A percentile compares a stretch with the other conserved stretches of the same genome.
These are phyloP conservation scores for Penicillium sp. DNA, from an alignment of 2,329 filamentous ascomycete species.

Conservation along the genomic window DNA sequence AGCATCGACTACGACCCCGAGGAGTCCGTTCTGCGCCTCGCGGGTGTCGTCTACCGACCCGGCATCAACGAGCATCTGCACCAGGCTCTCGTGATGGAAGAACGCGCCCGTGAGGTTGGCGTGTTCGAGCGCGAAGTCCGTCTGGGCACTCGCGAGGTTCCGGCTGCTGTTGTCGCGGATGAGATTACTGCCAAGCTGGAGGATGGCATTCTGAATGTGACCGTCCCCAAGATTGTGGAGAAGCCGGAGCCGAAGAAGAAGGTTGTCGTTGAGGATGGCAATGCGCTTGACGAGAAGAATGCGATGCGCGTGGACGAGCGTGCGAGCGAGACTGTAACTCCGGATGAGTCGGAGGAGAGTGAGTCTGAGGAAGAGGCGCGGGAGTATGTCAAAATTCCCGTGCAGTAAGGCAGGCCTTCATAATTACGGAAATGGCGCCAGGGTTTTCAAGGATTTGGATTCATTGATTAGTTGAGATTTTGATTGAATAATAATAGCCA, in stretches of 20 bases:
- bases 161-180: conserved; percentile 63
- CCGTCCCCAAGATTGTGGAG: conserved; percentile 65
- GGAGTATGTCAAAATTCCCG: conserved; percentile 25
- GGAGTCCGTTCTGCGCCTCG: conserved; percentile 61
- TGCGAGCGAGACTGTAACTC: conserved; percentile 23
- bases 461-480: no score
- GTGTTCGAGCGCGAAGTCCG: conserved; percentile 69
- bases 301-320: conserved; percentile 22
- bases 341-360: conserved; percentile 21
- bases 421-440: no score
- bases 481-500: no score
- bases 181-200: conserved; percentile 72
- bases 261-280: conserved; percentile 17
- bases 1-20: conserved; percentile 73
- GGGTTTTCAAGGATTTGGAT: no score
- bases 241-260: conserved; percentile 28
- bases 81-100: conserved; percentile 60
- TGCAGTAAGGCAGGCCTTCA: conserved; percentile 16
- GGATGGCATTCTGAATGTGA: conserved; percentile 72
- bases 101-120: conserved; percentile 72
- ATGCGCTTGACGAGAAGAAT: conserved; percentile 14
- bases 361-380: conserved; percentile 20
- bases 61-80: conserved; percentile 68
- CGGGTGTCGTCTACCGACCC: conserved; percentile 70
- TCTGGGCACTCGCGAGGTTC: conserved; percentile 52